Evolutionary conservation across 202 grass and related monocot genomes (phyloP).

Genomic region (Cymbopogon flexuosus): DNA sequence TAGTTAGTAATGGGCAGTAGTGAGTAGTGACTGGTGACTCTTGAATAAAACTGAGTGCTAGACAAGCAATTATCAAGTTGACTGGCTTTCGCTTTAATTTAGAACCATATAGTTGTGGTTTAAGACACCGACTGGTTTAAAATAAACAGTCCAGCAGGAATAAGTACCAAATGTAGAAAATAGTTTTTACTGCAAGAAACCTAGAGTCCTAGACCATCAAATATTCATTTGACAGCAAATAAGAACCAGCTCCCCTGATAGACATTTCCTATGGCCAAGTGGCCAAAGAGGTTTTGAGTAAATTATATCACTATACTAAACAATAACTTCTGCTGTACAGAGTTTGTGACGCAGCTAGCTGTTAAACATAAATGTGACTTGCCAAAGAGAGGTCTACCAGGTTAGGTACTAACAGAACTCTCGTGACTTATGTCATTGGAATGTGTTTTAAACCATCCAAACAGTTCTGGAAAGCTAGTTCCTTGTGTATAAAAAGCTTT

Average conservation of each 20-base stretch:
- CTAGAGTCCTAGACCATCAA: background rate
- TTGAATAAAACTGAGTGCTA: background rate
- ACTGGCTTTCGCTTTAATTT: background rate
- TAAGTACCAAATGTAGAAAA: constrained; percentile 15
- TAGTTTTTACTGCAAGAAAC: constrained; percentile 18
- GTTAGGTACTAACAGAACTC: background rate
- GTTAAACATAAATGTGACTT: background rate
- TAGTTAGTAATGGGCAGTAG: background rate
- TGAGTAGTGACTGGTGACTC: background rate
- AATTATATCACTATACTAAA: background rate
- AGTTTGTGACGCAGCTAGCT: background rate
- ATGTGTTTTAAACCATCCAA: background rate
- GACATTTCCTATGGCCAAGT: background rate
- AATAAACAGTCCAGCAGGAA: background rate
- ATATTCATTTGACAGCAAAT: background rate
- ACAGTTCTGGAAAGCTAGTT: background rate
- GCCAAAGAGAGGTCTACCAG: background rate
- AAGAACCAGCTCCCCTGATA: background rate
- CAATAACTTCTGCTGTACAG: background rate
- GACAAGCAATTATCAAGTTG: background rate
- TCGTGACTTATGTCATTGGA: background rate
- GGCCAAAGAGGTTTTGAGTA: background rate
- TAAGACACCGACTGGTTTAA: background rate
- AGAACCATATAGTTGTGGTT: background rate
- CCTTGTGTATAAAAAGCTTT: background rate